These are phyloP conservation scores for Globisporangium iwayamae DNA, from an alignment of 352 stramenopile species.

Conservation along the genomic window DNA sequence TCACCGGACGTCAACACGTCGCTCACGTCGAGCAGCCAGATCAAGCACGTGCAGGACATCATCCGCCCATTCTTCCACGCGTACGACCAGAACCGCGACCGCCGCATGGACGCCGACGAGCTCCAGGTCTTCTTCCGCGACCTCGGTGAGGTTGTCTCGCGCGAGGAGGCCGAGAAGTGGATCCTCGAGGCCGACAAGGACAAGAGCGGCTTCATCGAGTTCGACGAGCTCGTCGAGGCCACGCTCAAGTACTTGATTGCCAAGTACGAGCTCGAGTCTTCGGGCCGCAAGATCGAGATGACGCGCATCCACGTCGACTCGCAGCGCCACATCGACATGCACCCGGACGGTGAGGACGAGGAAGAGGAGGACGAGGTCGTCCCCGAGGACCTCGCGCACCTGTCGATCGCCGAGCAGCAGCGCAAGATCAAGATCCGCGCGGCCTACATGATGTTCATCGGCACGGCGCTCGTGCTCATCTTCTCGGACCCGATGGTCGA, in stretches of 20 bases:
- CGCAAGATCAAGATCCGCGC: slow-evolving; percentile 93
- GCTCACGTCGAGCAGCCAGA: slow-evolving; percentile 51
- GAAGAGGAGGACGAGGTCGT: slow-evolving; percentile 94
- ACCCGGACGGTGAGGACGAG: slow-evolving; percentile 61
- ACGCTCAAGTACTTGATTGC: slow-evolving; percentile 84
- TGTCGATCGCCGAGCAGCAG: slow-evolving; percentile 95
- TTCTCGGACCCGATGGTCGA: slow-evolving; percentile 99
- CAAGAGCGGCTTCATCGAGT: slow-evolving; percentile 89
- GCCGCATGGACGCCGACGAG: slow-evolving; percentile 89
- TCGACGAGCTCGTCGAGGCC: slow-evolving; percentile 92
- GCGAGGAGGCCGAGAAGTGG: slow-evolving; percentile 77
- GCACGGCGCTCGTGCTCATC: slow-evolving; percentile 92
- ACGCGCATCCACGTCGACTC: slow-evolving; percentile 40
- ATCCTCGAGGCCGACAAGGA: slow-evolving; percentile 91
- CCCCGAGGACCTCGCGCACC: slow-evolving; percentile 90
- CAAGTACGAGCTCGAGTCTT: slow-evolving; percentile 65
- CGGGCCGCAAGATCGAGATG: slow-evolving; percentile 53
- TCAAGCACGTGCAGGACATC: slow-evolving; percentile 86
- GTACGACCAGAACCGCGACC: slow-evolving; percentile 92
- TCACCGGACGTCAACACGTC: slow-evolving; percentile 35
- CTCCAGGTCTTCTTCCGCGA: slow-evolving; percentile 92
- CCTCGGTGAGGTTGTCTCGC: slow-evolving; percentile 87
- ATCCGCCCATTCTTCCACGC: slow-evolving; percentile 91
- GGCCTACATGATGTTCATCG: slow-evolving; percentile 92
- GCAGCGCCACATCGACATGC: slow-evolving; percentile 36